Evolutionary conservation across 441 rosid species (phyloP).

Genomic region (Erodium texanum): DNA sequence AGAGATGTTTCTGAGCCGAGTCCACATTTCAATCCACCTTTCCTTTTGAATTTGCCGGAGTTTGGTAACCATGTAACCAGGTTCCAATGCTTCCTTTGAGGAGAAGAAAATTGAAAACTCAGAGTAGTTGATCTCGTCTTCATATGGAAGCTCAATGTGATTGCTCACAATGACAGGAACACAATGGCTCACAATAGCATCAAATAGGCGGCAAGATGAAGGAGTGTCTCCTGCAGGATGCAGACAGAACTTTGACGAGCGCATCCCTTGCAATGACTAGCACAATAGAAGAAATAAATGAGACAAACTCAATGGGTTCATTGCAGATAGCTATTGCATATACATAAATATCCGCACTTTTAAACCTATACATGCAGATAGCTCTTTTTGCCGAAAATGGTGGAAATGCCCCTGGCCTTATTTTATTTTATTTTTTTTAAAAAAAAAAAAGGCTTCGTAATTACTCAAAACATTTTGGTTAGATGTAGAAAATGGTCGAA

Average conservation of each 20-base stretch:
- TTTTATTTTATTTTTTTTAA: too few species aligned
- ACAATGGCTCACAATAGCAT: constrained; percentile 58
- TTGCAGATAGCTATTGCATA: too few species aligned
- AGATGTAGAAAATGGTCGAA: too few species aligned
- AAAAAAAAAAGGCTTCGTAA: too few species aligned
- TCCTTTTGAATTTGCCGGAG: constrained; percentile 62
- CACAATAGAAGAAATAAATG: constrained; percentile 11
- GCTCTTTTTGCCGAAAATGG: too few species aligned
- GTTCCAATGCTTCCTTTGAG: constrained; percentile 56
- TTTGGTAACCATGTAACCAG: constrained; percentile 54
- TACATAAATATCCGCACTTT: too few species aligned
- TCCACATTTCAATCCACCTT: constrained; percentile 79
- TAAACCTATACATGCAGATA: too few species aligned
- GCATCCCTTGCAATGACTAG: constrained; percentile 85
- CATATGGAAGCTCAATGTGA: constrained; percentile 79
- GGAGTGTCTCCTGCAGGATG: constrained; percentile 39
- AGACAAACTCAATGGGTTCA: too few species aligned
- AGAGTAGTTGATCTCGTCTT: constrained; percentile 76
- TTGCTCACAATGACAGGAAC: constrained; percentile 84
- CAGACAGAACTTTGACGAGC: constrained; percentile 73
- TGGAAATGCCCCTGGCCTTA: too few species aligned
- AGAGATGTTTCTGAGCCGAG: constrained; percentile 42
- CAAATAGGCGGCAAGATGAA: constrained; percentile 52
- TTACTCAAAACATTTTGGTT: too few species aligned
- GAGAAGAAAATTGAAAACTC: constrained; percentile 77